Percentiles rank a stretch among this genome's conserved stretches.
Conservation (phyloP, 1,284 basidiomycete species). For the Boletellus sp. region DNA sequence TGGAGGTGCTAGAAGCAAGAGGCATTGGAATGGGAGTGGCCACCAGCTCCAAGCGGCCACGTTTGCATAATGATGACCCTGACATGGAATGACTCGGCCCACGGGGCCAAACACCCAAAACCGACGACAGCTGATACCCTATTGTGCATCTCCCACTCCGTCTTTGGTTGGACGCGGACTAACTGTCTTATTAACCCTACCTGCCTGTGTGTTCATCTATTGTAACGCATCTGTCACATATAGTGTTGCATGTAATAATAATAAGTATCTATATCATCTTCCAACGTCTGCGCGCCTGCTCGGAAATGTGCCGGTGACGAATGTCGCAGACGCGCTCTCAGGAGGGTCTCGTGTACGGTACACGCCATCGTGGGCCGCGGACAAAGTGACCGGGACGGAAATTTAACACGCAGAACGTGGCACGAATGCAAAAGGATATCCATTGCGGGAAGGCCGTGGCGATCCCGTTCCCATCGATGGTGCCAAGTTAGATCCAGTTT, state of each 20-base stretch:
- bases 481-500: slow-evolving; percentile 38
- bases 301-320: slow-evolving; percentile 11
- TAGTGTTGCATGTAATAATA: slow-evolving; percentile 36
- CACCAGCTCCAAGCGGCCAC: slow-evolving; percentile 53
- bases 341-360: slow-evolving; percentile 1
- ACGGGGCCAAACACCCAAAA: slow-evolving; percentile 15
- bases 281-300: background rate
- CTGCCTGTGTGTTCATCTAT: slow-evolving; percentile 29
- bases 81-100: slow-evolving; percentile 40
- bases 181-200: slow-evolving; percentile 34
- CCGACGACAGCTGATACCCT: slow-evolving; percentile 25
- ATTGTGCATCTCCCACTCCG: slow-evolving; percentile 26
- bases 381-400: slow-evolving; percentile 26
- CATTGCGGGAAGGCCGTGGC: slow-evolving; percentile 23
- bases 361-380: slow-evolving; percentile 23
- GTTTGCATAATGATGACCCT: slow-evolving; percentile 50
- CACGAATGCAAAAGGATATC: slow-evolving; percentile 12
- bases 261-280: too few species aligned
- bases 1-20: slow-evolving; percentile 72
- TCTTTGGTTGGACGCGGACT: slow-evolving; percentile 22
- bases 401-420: slow-evolving; percentile 19
- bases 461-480: slow-evolving; percentile 32
- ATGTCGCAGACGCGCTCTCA: too few species aligned
- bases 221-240: slow-evolving; percentile 31
- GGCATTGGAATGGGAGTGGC: slow-evolving; percentile 63